Conservation (phyloP, 2,329 filamentous ascomycete genomes). For the Pyricularia sp. region DNA sequence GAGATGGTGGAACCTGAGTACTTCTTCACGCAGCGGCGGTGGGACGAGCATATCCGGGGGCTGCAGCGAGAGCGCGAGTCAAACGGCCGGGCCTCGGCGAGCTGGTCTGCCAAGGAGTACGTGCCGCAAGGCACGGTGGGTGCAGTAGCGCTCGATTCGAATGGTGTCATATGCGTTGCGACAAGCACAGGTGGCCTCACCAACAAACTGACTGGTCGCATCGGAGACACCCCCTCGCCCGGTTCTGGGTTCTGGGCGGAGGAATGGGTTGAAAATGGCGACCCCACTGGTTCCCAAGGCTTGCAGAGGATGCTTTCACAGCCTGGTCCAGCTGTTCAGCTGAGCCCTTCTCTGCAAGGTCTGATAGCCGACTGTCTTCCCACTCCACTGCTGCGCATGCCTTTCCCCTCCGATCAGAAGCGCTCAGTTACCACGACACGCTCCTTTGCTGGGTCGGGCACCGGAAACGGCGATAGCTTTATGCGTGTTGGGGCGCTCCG, state of each 20-base stretch:
- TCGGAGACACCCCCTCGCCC: constrained; percentile 74
- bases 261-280: constrained; percentile 50
- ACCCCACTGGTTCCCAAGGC: constrained; percentile 11
- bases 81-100: constrained; percentile 18
- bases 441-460: constrained; percentile 54
- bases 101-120: constrained; percentile 25
- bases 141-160: constrained; percentile 66
- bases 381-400: constrained; percentile 27
- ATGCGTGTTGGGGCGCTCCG: constrained; percentile 57
- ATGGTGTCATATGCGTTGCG: constrained; percentile 58
- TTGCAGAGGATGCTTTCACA: constrained; percentile 9
- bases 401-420: constrained; percentile 9
- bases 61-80: constrained; percentile 26
- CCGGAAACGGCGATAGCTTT: constrained; percentile 84
- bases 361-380: constrained; percentile 49
- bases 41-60: constrained; percentile 54
- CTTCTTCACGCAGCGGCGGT: constrained; percentile 63
- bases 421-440: constrained; percentile 20
- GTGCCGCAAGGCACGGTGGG: constrained; percentile 77
- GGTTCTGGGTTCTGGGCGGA: constrained; percentile 88
- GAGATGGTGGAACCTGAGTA: constrained; percentile 57
- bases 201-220: constrained; percentile 74
- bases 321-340: constrained; percentile 21
- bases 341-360: constrained; percentile 30
- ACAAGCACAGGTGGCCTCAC: constrained; percentile 67